These are phyloP conservation scores for Moesziomyces globuligerus DNA, from an alignment of 1,284 basidiomycete genomes.

Conservation along the genomic window DNA sequence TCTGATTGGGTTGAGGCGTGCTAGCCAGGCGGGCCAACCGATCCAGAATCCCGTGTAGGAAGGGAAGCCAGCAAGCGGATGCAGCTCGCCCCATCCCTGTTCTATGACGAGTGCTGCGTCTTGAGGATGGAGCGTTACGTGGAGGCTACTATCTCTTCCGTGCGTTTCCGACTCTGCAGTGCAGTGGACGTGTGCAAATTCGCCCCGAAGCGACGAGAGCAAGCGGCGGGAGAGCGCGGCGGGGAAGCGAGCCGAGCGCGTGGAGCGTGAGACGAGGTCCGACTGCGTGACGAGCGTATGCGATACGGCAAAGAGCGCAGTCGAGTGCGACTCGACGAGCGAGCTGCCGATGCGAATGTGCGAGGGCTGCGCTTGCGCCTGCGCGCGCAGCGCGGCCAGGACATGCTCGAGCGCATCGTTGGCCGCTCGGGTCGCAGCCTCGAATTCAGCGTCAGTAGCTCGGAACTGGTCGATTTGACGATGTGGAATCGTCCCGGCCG, in stretches of 20 bases:
- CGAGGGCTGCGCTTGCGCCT: slow-evolving; percentile 23
- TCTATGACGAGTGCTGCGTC: slow-evolving; percentile 41
- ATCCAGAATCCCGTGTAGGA: slow-evolving; percentile 43
- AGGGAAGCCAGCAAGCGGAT: slow-evolving; percentile 45
- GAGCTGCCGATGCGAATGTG: slow-evolving; percentile 24
- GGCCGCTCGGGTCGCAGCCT: not conserved
- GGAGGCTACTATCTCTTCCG: slow-evolving; percentile 40
- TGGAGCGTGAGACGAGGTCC: slow-evolving; percentile 27
- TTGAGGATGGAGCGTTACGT: slow-evolving; percentile 39
- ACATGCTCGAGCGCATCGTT: slow-evolving; percentile 10
- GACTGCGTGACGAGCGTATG: slow-evolving; percentile 36
- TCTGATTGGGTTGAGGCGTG: not conserved
- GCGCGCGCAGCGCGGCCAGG: not conserved
- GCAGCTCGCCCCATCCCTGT: slow-evolving; percentile 49
- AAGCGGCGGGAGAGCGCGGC: slow-evolving; percentile 22
- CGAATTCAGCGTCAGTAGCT: not conserved
- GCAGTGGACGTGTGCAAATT: slow-evolving; percentile 50
- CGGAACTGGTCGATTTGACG: slow-evolving; percentile 38
- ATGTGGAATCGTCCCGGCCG: slow-evolving; percentile 31
- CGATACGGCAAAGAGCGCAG: slow-evolving; percentile 31
- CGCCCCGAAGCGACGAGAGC: slow-evolving; percentile 30
- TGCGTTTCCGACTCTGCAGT: not conserved
- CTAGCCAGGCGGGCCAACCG: slow-evolving; percentile 40
- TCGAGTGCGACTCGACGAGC: slow-evolving; percentile 21
- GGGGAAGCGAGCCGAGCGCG: slow-evolving; percentile 31